Evolutionary conservation across 768 basidiomycete species (phyloP), one percentile per base, ranked within the genome.

Genomic region (Kockovaella imperatae): DNA sequence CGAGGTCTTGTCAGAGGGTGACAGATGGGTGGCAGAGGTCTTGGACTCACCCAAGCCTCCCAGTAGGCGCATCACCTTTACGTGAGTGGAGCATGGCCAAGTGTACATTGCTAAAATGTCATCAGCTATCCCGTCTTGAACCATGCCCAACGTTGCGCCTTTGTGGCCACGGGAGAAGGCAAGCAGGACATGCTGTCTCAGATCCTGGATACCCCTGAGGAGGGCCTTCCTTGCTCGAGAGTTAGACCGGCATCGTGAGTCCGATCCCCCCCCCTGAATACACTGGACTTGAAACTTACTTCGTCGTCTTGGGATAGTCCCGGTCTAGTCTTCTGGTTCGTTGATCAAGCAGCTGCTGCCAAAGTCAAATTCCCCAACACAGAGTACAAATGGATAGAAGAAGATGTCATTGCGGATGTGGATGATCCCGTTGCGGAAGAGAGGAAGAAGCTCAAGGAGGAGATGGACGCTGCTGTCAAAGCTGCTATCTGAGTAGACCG

Each of bases 31-130:
- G 20, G 93, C 91, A 1, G 84, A 81, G 71, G 75, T 99, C 62
- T 82, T 86, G 17, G 88, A 97, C 74, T 85, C 85, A 31, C 95
- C 95, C 20, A 97, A 99, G 72, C 88, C 88, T 0, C 95, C 95
- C 11, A 76, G 82, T 11, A 81, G 78, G 61, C 81, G 95, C 53
- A 84, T 96, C 72, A 97, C 95, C 4, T 78, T 99, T 57, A 97
- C 95, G 38, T 63, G 47, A 49, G 64, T 63, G 3, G 23, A 42
- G 13, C 40, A 10, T 32, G 10, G 10, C 10, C n/a, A 10, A n/a
- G 10, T 32, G 31, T 32, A 32, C 31, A 32, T 10, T 10, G 31
- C 31, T 10, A 32, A 26, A 25, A 26, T 6, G 23, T 42, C 6
- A 44, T 21, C 49, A 67, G 64, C 26, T 71, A 67, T 57, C 72